These are phyloP conservation scores for Auricularia auricula-judae DNA, from an alignment of 768 basidiomycete species.

Conservation along the genomic window DNA sequence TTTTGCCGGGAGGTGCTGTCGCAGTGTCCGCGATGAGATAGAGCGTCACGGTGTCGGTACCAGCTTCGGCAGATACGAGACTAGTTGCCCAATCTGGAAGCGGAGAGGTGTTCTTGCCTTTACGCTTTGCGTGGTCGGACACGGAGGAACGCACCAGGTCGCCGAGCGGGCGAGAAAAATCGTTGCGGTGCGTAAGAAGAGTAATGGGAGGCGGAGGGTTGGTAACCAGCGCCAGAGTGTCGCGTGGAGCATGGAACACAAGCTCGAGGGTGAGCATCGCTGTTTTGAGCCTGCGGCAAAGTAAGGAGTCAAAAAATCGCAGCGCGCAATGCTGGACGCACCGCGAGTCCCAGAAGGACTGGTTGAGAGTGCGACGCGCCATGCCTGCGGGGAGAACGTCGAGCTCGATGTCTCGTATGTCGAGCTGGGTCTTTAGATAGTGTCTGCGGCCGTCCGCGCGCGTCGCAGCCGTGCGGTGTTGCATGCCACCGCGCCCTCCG, in stretches of 20 bases:
- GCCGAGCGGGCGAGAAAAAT: conserved; percentile 38
- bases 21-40: conserved; percentile 39
- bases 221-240: conserved; percentile 28
- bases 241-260: conserved; percentile 44
- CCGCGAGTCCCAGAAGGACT: conserved; percentile 77
- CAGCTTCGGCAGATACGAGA: conserved; percentile 43
- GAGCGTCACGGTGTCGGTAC: conserved; percentile 45
- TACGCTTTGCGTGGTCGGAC: conserved; percentile 30
- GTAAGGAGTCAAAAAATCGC: neutral
- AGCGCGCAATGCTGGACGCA: conserved; percentile 26
- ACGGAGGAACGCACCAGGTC: conserved; percentile 37
- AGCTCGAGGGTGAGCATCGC: conserved; percentile 66
- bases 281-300: conserved; percentile 44
- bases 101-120: conserved; percentile 25
- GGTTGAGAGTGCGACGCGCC: conserved; percentile 66
- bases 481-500: conserved; percentile 12
- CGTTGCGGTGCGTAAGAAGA: conserved; percentile 56
- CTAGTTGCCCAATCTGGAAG: conserved; percentile 45
- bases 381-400: conserved; percentile 74
- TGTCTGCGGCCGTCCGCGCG: conserved; percentile 43
- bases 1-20: conserved; percentile 4
- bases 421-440: conserved; percentile 61
- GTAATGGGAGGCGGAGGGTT: conserved; percentile 17
- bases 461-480: conserved; percentile 17
- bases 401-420: conserved; percentile 56